Evolutionary conservation across 169 alveolate species (phyloP).

Genomic region (Cryptosporidium parvum): DNA sequence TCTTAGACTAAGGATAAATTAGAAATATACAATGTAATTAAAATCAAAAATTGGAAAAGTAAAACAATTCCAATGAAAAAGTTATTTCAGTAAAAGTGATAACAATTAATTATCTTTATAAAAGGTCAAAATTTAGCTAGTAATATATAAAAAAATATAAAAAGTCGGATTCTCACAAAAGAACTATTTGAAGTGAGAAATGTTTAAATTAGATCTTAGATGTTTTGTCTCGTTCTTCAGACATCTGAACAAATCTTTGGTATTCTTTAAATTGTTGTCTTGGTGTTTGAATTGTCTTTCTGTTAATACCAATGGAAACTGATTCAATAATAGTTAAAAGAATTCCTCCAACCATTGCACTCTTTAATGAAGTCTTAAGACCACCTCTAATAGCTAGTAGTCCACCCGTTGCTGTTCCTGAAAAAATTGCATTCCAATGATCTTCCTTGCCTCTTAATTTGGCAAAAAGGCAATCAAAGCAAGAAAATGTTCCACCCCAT

Average conservation of each 20-base stretch:
- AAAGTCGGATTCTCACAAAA: background rate
- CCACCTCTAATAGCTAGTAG: slow-evolving; percentile 91
- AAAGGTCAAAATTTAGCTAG: too few relatives aligned
- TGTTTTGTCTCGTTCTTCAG: background rate
- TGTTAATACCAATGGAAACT: slow-evolving; percentile 87
- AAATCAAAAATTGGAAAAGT: too few relatives aligned
- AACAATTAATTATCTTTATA: too few relatives aligned
- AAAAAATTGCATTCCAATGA: slow-evolving; percentile 93
- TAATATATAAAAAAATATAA: too few relatives aligned
- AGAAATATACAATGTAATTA: too few relatives aligned
- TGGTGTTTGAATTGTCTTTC: slow-evolving; percentile 87
- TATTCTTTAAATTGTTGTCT: slow-evolving; percentile 84
- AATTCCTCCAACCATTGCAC: slow-evolving; percentile 92
- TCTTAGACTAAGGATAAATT: too few relatives aligned
- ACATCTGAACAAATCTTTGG: slow-evolving; percentile 77
- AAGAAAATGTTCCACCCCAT: slow-evolving; percentile 97
- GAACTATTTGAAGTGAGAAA: background rate
- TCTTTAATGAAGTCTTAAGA: slow-evolving; percentile 86
- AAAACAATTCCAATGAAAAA: background rate
- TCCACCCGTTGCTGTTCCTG: slow-evolving; percentile 96
- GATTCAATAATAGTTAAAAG: slow-evolving; percentile 88
- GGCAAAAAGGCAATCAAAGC: slow-evolving; percentile 93
- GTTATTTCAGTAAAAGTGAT: background rate
- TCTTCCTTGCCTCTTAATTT: slow-evolving; percentile 93
- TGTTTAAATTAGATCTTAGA: background rate